Base-by-base conservation (phyloP, 2,329 filamentous ascomycete species). In the Ambrosiella cleistominuta region DNA sequence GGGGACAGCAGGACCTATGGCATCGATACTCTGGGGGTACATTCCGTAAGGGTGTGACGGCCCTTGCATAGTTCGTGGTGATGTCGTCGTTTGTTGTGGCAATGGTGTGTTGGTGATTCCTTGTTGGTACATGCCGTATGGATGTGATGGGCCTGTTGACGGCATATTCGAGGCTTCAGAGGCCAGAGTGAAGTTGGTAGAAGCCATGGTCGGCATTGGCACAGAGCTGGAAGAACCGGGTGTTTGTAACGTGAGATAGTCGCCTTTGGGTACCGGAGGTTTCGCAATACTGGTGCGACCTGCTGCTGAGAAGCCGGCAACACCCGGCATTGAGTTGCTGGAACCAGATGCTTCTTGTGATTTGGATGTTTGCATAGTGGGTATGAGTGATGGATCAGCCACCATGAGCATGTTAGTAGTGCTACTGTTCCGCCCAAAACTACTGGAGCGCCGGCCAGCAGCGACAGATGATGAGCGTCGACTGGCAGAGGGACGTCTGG, bases 41-140 rank as follows among this genome's bases (percentile, higher is more conserved):
- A 91, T 84, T 64, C 80, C 80, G 67, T 94, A 95, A 0, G 88
- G 86, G 68, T 93, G 86, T 57, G 86, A 93, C 15, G 88, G 88
- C 2, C 82, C 84, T 17, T 57, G 55, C 13, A 45, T 44, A 13
- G 44, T 49, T 54, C 2, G 59, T 51, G 17, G 52, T 40, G 54
- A 56, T 19, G 13, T 27, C 4, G 56, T 42, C 15, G 52, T 36
- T 27, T 52, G 44, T 37, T 36, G 45, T 6, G 54, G 50, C 27
- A 61, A 44, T 7, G 38, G 13, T 51, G 36, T 15, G 45, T 58
- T 56, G 45, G 37, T 53, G 3, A 61, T 61, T 40, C 59, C 56
- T 49, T 61, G 59, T 57, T 61, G 57, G 27, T 61, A 59, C 57
- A 61, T 61, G 36, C 53, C 50, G n/a, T 61, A 59, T 36, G 60